Percentiles rank a stretch among this genome's conserved stretches.
These are phyloP conservation scores for Platismatia glauca DNA, from an alignment of 495 filamentous ascomycete genomes.

Conservation along the genomic window DNA sequence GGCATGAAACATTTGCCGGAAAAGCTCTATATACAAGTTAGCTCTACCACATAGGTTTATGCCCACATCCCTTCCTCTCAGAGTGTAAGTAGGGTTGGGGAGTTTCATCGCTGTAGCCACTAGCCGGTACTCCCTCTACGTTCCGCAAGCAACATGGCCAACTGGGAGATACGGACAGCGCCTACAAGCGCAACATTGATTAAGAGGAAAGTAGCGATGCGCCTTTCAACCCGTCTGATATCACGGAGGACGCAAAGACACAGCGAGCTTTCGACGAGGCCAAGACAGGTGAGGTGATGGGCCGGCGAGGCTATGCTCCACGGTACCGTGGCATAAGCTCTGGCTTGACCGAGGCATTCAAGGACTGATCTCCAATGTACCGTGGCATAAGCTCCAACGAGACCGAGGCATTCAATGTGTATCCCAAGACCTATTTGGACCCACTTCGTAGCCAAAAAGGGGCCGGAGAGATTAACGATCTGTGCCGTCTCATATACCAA, in stretches of 20 bases:
- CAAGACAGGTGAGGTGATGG: conserved; percentile 7
- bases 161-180: neutral
- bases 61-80: too few relatives aligned
- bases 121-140: too few relatives aligned
- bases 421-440: conserved; percentile 8
- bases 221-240: conserved; percentile 3
- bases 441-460: conserved; percentile 7
- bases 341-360: conserved; percentile 1
- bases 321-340: neutral
- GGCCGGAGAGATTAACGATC: neutral
- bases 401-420: conserved; percentile 9
- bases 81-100: too few relatives aligned
- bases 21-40: too few relatives aligned
- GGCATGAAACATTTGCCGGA: too few relatives aligned
- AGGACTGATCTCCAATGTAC: too few relatives aligned
- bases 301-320: neutral
- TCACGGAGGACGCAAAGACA: conserved; percentile 10
- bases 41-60: too few relatives aligned
- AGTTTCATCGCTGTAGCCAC: too few relatives aligned
- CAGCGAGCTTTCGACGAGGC: conserved; percentile 10
- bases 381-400: neutral
- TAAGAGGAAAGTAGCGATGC: conserved; percentile 7
- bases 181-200: neutral
- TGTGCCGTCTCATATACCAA: neutral
- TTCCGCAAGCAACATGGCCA: conserved; percentile 9